A percentile compares a stretch with the other conserved stretches of the same genome.
phyloP scores from a whole-genome alignment of 2,329 filamentous ascomycete species.

The Emmonsiellopsis sp. region DNA sequence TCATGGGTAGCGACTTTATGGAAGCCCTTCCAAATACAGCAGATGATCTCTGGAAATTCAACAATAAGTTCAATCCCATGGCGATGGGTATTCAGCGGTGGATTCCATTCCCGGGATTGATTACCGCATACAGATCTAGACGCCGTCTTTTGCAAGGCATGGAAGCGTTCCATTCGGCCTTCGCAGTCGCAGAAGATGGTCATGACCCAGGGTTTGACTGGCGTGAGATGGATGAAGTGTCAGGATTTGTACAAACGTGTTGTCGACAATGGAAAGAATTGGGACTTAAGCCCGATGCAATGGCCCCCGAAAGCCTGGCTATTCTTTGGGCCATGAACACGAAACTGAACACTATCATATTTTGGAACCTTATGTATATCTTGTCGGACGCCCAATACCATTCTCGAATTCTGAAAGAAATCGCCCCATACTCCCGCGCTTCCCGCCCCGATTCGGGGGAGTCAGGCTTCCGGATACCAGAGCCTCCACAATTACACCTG shows the following conservation, averaged over 20 bases:
- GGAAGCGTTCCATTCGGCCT: conserved; percentile 34
- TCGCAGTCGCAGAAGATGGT: conserved; percentile 34
- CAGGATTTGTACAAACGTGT: conserved; percentile 35
- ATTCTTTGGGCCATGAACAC: conserved; percentile 48
- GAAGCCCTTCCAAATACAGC: conserved; percentile 46
- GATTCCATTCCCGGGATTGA: conserved; percentile 44
- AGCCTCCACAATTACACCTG: conserved; percentile 35
- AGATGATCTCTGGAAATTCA: conserved; percentile 48
- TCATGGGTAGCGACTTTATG: conserved; percentile 46
- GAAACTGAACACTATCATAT: conserved; percentile 44
- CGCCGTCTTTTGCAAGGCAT: conserved; percentile 33
- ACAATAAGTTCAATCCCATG: conserved; percentile 46
- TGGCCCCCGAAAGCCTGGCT: conserved; percentile 37
- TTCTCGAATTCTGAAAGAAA: conserved; percentile 37
- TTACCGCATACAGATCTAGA: conserved; percentile 40
- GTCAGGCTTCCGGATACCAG: conserved; percentile 34
- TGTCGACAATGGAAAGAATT: conserved; percentile 32
- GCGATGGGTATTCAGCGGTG: conserved; percentile 48
- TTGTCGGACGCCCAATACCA: conserved; percentile 33
- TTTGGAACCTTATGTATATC: conserved; percentile 43
- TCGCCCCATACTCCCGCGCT: conserved; percentile 33
- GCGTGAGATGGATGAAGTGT: conserved; percentile 42
- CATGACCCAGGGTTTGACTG: conserved; percentile 35
- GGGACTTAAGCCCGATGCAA: conserved; percentile 27
- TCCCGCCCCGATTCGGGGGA: conserved; percentile 26